These are phyloP conservation scores for Physcomitrium patens DNA, from an alignment of 225 moss, liverwort and hornwort genomes.

Conservation along the genomic window DNA sequence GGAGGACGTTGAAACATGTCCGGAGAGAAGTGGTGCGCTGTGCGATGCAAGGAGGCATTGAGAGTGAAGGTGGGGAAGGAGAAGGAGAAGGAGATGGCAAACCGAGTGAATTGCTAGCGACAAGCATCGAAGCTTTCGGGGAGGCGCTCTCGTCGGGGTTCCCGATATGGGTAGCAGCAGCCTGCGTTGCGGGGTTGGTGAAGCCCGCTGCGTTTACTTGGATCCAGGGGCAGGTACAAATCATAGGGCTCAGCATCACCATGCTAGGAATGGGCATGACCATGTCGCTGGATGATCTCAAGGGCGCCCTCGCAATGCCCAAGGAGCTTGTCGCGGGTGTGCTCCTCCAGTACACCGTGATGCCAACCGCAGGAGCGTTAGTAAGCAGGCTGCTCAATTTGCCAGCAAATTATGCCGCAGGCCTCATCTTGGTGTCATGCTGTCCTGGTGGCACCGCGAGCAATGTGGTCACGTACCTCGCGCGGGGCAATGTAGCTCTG, in stretches of 20 bases:
- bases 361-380: constrained; percentile 73
- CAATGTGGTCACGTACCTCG: constrained; percentile 55
- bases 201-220: constrained; percentile 67
- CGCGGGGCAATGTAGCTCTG: constrained; percentile 84
- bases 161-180: constrained; percentile 79
- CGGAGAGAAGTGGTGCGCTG: constrained; percentile 13
- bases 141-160: constrained; percentile 81
- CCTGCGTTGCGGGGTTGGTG: constrained; percentile 53
- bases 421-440: constrained; percentile 84
- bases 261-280: constrained; percentile 98
- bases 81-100: constrained; percentile 4
- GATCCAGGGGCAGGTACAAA: constrained; percentile 74
- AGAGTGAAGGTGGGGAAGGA: background rate
- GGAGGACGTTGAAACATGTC: background rate
- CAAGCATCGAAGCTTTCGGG: constrained; percentile 65
- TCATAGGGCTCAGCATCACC: constrained; percentile 65
- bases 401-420: constrained; percentile 81
- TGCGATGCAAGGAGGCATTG: constrained; percentile 22
- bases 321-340: constrained; percentile 77
- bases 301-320: constrained; percentile 82
- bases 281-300: constrained; percentile 72
- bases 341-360: constrained; percentile 88
- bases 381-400: constrained; percentile 58
- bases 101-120: constrained; percentile 25
- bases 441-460: constrained; percentile 88